These are phyloP conservation scores for Cytospora schulzeri DNA, from an alignment of 2,329 filamentous ascomycete genomes.

Conservation along the genomic window DNA sequence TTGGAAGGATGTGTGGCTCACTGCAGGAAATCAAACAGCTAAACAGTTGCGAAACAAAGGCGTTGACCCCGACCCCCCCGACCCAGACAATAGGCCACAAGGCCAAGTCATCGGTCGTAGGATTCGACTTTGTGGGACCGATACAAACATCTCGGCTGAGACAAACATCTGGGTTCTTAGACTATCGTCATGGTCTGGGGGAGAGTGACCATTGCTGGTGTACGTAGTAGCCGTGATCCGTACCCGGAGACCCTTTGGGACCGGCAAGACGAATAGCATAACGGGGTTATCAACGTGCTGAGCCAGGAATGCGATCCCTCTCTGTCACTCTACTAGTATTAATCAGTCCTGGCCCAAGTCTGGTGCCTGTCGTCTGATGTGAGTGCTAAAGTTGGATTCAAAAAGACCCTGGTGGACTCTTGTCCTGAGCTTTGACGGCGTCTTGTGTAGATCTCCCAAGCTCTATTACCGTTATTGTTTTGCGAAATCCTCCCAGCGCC, in stretches of 20 bases:
- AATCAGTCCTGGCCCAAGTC: too few relatives aligned
- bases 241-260: background rate
- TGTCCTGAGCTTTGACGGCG: background rate
- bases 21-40: background rate
- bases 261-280: background rate
- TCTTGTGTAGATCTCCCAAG: background rate
- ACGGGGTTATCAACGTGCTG: background rate
- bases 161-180: background rate
- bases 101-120: conserved; percentile 7
- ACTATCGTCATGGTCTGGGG: conserved; percentile 1
- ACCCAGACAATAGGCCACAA: background rate
- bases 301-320: background rate
- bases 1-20: background rate
- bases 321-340: too few relatives aligned
- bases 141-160: background rate
- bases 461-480: background rate
- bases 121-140: background rate
- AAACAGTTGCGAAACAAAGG: background rate
- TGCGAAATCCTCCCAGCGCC: background rate
- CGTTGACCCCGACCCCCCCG: background rate
- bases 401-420: background rate
- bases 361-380: background rate
- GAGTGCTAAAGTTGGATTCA: background rate
- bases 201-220: conserved; percentile 6
- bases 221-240: background rate